Evolutionary conservation across 2,329 filamentous ascomycete genomes (phyloP).

Genomic region (Cladosporium oxysporum): DNA sequence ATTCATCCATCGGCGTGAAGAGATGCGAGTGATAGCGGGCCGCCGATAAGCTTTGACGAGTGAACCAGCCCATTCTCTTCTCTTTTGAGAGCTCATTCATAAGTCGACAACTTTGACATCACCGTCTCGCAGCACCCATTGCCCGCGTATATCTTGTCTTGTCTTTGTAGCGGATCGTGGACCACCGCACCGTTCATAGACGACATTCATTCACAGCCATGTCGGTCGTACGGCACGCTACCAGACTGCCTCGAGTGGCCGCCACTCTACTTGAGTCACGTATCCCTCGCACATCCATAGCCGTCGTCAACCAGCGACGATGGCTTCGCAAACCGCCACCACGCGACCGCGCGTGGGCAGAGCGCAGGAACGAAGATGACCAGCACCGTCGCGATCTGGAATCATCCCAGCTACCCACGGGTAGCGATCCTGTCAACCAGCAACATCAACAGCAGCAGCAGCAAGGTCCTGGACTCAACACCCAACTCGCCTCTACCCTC

Average conservation of each 20-base stretch:
- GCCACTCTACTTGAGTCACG: slow-evolving; percentile 6
- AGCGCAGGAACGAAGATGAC: not conserved
- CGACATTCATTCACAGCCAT: slow-evolving; percentile 8
- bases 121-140: not conserved
- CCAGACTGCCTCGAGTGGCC: slow-evolving; percentile 22
- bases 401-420: slow-evolving; percentile 10
- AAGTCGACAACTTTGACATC: not conserved
- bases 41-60: slow-evolving; percentile 5
- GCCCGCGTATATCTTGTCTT: not conserved
- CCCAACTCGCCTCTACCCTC: slow-evolving; percentile 48
- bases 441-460: slow-evolving; percentile 19
- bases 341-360: slow-evolving; percentile 22
- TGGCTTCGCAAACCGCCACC: slow-evolving; percentile 25
- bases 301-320: slow-evolving; percentile 22
- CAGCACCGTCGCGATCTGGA: slow-evolving; percentile 9
- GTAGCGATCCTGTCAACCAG: slow-evolving; percentile 8
- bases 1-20: not conserved
- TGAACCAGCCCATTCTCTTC: not conserved
- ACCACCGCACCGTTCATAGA: not conserved
- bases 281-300: slow-evolving; percentile 8
- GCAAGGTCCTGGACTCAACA: slow-evolving; percentile 18
- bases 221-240: slow-evolving; percentile 21
- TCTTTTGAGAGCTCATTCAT: not conserved
- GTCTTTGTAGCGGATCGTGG: not conserved
- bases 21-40: slow-evolving; percentile 1